phyloP scores from a whole-genome alignment of 805 yeast genomes.

The Scheffersomyces ergatensis region DNA sequence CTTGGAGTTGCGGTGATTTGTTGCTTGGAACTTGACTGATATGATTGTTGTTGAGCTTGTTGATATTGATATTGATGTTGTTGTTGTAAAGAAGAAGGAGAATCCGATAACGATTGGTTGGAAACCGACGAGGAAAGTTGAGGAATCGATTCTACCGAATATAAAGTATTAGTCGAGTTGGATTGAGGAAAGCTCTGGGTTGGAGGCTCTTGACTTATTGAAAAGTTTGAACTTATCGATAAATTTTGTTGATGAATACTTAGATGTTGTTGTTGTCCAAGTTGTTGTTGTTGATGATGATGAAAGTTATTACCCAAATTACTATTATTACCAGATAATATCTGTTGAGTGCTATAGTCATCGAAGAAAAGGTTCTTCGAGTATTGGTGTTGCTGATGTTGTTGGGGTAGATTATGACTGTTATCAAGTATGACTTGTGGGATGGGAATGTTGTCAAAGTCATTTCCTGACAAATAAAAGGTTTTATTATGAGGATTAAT shows the following conservation, averaged over 20 bases:
- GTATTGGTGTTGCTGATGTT: background rate
- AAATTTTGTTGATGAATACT: slow-evolving; percentile 14
- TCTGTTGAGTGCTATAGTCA: background rate
- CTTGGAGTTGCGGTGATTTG: slow-evolving; percentile 30
- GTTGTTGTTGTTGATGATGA: background rate
- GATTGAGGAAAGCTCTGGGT: slow-evolving; percentile 11
- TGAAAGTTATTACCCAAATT: background rate
- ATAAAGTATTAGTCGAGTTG: slow-evolving; percentile 21
- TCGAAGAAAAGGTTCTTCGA: slow-evolving; percentile 1
- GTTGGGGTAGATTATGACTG: background rate
- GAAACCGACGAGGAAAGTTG: slow-evolving; percentile 33
- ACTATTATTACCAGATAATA: background rate
- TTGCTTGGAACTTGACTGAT: slow-evolving; percentile 5
- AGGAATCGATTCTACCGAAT: slow-evolving; percentile 34
- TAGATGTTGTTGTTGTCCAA: slow-evolving; percentile 8
- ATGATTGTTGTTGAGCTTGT: slow-evolving; percentile 4
- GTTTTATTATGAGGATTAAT: background rate
- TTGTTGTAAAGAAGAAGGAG: slow-evolving; percentile 24
- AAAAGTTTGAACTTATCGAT: slow-evolving; percentile 21
- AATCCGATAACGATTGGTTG: slow-evolving; percentile 32
- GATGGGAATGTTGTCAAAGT: slow-evolving; percentile 2
- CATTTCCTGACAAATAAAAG: background rate
- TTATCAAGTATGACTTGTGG: background rate
- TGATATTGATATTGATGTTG: slow-evolving; percentile 6
- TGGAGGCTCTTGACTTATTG: slow-evolving; percentile 21